Conservation (phyloP, 2,329 filamentous ascomycete genomes). For the Dothistroma pini region DNA sequence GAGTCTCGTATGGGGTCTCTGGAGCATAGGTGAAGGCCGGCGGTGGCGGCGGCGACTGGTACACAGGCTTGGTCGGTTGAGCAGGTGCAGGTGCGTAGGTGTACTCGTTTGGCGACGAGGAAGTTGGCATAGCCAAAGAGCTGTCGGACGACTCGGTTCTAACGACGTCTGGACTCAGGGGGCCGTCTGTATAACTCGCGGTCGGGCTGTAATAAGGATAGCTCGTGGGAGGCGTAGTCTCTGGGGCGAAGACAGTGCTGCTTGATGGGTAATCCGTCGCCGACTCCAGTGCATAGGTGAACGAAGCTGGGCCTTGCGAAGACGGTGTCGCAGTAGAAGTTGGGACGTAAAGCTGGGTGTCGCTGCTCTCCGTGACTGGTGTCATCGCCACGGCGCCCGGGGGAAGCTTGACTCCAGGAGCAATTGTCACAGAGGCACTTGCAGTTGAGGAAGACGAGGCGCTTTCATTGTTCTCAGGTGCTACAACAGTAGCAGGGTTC, state of each 20-base stretch:
- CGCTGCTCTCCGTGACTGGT: slow-evolving; percentile 8
- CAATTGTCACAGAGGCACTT: background rate
- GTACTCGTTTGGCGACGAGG: background rate
- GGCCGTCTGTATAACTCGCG: background rate
- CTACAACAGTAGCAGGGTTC: background rate
- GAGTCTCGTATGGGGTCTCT: background rate
- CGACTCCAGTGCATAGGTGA: background rate
- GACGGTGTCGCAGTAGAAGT: background rate
- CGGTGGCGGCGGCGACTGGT: background rate
- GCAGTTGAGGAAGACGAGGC: background rate
- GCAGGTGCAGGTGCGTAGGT: background rate
- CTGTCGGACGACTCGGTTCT: background rate
- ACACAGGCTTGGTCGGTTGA: background rate
- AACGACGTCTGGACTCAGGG: background rate
- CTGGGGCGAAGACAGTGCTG: slow-evolving; percentile 2
- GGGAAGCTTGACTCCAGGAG: background rate
- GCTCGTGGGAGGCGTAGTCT: background rate
- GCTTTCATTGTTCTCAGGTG: background rate
- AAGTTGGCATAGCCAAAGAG: background rate
- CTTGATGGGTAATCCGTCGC: background rate
- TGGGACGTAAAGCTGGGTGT: background rate
- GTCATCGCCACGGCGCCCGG: background rate
- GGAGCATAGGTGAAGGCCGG: slow-evolving; percentile 10
- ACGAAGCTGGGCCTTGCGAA: background rate
- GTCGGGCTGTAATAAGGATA: background rate